Evolutionary conservation across 2,329 filamentous ascomycete genomes (phyloP), one percentile per base, ranked within the genome.

Genomic region (Cercospora brassicicola): DNA sequence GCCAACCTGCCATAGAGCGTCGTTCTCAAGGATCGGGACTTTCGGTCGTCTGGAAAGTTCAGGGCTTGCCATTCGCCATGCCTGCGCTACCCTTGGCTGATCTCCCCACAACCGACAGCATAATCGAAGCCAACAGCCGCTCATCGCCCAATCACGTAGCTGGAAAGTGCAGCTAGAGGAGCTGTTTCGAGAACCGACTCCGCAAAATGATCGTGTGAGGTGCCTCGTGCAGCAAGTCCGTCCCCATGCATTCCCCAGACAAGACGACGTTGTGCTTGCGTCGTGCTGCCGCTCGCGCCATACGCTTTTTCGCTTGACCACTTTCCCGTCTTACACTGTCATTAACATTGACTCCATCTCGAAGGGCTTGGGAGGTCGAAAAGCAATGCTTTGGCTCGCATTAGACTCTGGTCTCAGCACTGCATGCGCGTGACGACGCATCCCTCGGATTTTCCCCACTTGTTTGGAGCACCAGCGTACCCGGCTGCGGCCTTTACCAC

Each of bases 161-260:
- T 51, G 57, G 23, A 62, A 36, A 60, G 48, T 57, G 31, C 59
- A 65, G 69, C 71, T 69, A 67, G 64, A 64, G 64, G 65, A 64
- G 56, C 20, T 48, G 55, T 63, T 51, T 59, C 56, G 59, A 61
- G 59, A 65, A 56, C 28, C 39, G 51, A 57, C 70, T 72, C 70
- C 70, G 70, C 73, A 73, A 70, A 69, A 62, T 73, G 73, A 69
- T 75, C 71, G 72, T 75, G 70, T 71, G 70, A 67, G 65, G 68
- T 65, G 61, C 39, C 59, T 45, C 39, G 63, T 60, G 56, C 56
- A 60, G 18, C 30, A 56, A 26, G 63, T n/a, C 23, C 10, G 18
- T 45, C 42, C 20, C 61, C 61, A 63, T 63, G 62, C 51, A 57
- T 57, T 20, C 62, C 31, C 48, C 53, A 64, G 62, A 56, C 48